Evolutionary conservation across 2,329 filamentous ascomycete genomes (phyloP).

Genomic region (Xylaria sp.): DNA sequence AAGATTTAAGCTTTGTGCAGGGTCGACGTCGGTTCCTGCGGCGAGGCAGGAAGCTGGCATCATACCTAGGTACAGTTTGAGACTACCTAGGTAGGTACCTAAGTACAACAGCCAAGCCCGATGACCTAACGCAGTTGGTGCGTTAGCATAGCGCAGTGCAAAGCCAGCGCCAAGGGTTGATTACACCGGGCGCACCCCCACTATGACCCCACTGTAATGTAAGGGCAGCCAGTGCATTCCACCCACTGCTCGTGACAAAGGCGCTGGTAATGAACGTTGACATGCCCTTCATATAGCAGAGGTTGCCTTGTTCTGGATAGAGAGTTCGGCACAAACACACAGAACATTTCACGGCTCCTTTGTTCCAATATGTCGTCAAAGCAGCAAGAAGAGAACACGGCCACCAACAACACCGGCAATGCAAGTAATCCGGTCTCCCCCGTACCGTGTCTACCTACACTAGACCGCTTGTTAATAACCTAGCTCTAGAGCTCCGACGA

Average conservation of each 20-base stretch:
- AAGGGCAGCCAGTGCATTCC: background rate
- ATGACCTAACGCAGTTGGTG: too few relatives aligned
- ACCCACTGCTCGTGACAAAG: too few relatives aligned
- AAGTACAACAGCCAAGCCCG: too few relatives aligned
- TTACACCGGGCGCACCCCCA: background rate
- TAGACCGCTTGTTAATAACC: background rate
- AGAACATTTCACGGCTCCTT: too few relatives aligned
- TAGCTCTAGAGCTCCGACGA: constrained; percentile 55
- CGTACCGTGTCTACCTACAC: background rate
- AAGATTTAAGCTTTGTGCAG: background rate
- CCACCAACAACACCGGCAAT: constrained; percentile 25
- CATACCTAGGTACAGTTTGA: constrained; percentile 4
- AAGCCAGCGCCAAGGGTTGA: background rate
- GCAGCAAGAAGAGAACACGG: constrained; percentile 30
- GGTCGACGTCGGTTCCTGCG: background rate
- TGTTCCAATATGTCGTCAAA: constrained; percentile 40
- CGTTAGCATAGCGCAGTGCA: too few relatives aligned
- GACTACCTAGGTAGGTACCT: background rate
- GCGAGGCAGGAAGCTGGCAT: background rate
- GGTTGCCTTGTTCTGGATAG: background rate
- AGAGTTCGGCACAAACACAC: background rate
- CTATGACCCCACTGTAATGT: background rate
- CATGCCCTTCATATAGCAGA: background rate
- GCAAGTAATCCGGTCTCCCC: constrained; percentile 23
- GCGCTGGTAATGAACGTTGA: background rate